These are phyloP conservation scores for Trypanosomatidae sp. DNA, from an alignment of 208 protist genomes.

Conservation along the genomic window DNA sequence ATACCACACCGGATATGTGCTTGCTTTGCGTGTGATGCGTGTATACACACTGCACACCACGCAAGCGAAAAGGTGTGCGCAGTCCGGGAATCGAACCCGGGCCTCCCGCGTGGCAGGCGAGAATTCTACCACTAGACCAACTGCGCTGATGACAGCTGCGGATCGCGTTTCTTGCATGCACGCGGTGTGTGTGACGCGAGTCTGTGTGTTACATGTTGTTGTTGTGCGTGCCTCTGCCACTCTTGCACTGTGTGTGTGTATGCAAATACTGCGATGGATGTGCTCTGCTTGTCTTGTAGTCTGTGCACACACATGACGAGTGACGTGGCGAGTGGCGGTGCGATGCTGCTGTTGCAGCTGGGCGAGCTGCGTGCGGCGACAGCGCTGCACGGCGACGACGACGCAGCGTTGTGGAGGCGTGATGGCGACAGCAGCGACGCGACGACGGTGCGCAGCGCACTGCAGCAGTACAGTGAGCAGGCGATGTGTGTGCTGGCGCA, in stretches of 20 bases:
- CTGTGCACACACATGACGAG: no score
- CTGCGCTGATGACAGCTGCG: slow-evolving; percentile 25
- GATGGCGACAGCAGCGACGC: no score
- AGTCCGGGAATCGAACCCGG: slow-evolving; percentile 91
- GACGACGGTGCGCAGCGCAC: no score
- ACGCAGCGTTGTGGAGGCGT: no score
- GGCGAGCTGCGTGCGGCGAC: no score
- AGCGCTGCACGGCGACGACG: no score
- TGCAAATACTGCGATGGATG: neutral
- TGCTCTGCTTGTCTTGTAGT: no score
- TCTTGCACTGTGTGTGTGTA: neutral
- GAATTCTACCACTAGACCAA: slow-evolving; percentile 92
- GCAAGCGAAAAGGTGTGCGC: slow-evolving; percentile 53
- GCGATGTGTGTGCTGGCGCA: no score
- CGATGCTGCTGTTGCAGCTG: no score
- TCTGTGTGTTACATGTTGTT: neutral
- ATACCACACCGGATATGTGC: slow-evolving; percentile 77
- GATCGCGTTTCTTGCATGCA: neutral
- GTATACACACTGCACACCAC: neutral
- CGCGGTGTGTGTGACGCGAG: neutral
- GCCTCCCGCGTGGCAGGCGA: slow-evolving; percentile 87
- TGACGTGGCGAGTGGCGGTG: no score
- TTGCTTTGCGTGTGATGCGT: neutral
- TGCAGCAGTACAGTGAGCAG: no score
- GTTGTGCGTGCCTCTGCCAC: neutral